Conservation (phyloP, 495 filamentous ascomycete genomes). For the Xylaria palmicola region DNA sequence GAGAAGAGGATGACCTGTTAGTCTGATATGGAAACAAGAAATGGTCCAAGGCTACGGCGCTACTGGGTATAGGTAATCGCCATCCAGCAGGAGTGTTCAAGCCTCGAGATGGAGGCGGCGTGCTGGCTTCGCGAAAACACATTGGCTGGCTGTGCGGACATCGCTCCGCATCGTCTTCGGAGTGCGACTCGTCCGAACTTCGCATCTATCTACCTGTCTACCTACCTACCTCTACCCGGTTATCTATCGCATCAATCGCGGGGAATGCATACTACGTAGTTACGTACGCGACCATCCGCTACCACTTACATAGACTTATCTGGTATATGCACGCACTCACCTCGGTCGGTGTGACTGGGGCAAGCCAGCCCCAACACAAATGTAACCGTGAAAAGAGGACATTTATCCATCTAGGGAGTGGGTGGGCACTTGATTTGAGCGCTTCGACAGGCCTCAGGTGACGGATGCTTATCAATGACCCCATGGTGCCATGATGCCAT, state of each 20-base stretch:
- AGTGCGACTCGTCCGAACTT: too few species aligned
- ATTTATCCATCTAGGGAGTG: too few species aligned
- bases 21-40: background rate
- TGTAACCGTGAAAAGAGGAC: too few species aligned
- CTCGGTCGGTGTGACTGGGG: constrained; percentile 11
- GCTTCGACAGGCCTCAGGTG: constrained; percentile 10
- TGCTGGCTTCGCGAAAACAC: too few species aligned
- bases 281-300: too few species aligned
- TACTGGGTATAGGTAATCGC: background rate
- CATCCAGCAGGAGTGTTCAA: too few species aligned
- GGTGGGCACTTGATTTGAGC: constrained; percentile 6
- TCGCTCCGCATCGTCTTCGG: background rate
- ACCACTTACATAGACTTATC: too few species aligned
- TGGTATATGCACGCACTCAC: background rate
- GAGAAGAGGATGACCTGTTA: background rate
- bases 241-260: too few species aligned
- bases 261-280: too few species aligned
- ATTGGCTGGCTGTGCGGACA: background rate
- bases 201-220: too few species aligned
- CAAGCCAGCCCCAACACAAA: background rate
- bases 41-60: background rate
- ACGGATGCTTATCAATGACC: constrained; percentile 9
- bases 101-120: too few species aligned
- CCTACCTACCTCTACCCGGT: too few species aligned
- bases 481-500: background rate